Base-by-base conservation (phyloP, 176 grass and related monocot genomes). In the Oryza punctata region DNA sequence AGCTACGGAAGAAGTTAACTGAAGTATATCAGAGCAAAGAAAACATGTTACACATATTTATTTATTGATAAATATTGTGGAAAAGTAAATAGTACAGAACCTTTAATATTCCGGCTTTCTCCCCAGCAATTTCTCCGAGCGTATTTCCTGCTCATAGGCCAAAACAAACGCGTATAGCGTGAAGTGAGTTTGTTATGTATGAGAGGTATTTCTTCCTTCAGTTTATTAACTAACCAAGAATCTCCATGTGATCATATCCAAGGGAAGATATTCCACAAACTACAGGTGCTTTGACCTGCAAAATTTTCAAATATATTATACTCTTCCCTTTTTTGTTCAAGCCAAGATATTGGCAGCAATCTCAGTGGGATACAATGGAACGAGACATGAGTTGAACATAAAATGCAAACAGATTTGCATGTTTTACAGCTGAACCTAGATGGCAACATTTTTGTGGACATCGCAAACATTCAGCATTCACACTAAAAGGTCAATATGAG, bases 241-340 rank as follows among this genome's bases (percentile, higher is more conserved):
- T 94, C 82, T 99, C 91, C 93, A 99, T 96, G 80, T 94, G 96
- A 84, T 99, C 96, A 12, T 99, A 99, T 78, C 93, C 96, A 52
- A 99, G 85, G 65, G 96, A 96, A 69, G 96, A 41, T 96, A 99
- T 94, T 80, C 96, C 96, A 92, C 93, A 99, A 75, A 90, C 91
- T 50, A 99, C 82, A 82, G 96, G 96, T 87, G 79, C 74, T 83
- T 90, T 75, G 47, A 99, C 93, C 96, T 98, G 77, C 78, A 90
- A 90, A 81, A 40, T 35, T 72, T 84, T 59, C 35, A 67, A 85
- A 41, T 63, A 46, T 68, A 28, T 70, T 78, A 32, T 81, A 47
- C 16, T 81, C 57, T 70, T 50, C 37, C 37, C n/a, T 28, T 59
- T 59, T 78, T 83, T 82, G 33, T 47, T 26, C 38, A 67, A 78